Base-by-base conservation (phyloP, 2,329 filamentous ascomycete genomes). In the Trichoderma oligosporum region DNA sequence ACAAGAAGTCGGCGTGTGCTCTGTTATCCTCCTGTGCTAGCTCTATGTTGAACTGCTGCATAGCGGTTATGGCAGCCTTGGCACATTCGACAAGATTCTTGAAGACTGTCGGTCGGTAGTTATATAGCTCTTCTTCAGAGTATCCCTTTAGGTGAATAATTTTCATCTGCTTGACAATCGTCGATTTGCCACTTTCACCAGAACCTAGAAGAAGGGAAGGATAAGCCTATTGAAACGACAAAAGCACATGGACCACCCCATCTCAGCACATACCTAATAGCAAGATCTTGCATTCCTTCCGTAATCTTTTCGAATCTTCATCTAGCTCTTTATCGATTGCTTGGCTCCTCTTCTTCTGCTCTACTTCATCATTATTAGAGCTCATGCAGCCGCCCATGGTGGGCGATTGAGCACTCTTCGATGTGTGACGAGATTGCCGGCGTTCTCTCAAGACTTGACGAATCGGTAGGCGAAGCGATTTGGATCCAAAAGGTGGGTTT, bases 141-240 rank as follows among this genome's bases (percentile, higher is more conserved):
- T 99, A 99, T 60, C 94, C 94, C 76, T 97, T 96, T 68, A 97
- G 88, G 70, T 99, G 94, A 69, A 99, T 97, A 67, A 99, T 99
- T 77, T 97, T 99, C 94, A 99, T 99, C 80, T 99, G 94, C 76
- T 99, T 99, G 65, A 99, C 94, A 67, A 99, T 97, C 8, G 94
- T 99, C 58, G 94, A 97, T 76, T 99, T 99, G 65, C 94, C 94
- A 74, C 93, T 97, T 78, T 99, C 94, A 64, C 94, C 94, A 63
- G 94, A 97, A 64, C 94, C 94, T 97, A 71, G 64, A 29, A 56
- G 31, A 24, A 31, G 67, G 66, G 58, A 9, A 38, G n/a, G 18
- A 61, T 68, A 47, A 67, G 65, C 60, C 38, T 18, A 45, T 29
- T 29, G 44, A 39, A 12, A 20, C n/a, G 29, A 6, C 27, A 25